Evolutionary conservation across 2,329 filamentous ascomycete species (phyloP).

Genomic region (Phaeosphaeriaceae sp.): DNA sequence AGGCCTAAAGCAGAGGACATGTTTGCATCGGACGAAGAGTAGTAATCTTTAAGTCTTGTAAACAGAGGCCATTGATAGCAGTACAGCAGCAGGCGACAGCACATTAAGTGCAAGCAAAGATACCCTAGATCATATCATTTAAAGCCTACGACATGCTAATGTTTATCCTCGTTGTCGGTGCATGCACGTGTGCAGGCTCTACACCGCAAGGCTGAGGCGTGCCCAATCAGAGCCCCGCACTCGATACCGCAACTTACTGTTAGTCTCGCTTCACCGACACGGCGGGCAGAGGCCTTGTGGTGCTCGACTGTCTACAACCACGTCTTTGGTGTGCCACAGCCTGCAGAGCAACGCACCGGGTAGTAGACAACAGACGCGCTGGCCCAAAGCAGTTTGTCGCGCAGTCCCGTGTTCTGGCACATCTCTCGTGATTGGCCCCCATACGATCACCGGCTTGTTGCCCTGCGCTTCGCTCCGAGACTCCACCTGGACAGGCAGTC

Average conservation of each 20-base stretch:
- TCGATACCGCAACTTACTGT: slow-evolving; percentile 3
- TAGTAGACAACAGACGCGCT: slow-evolving; percentile 2
- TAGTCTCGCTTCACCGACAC: slow-evolving; percentile 4
- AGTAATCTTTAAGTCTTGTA: slow-evolving; percentile 4
- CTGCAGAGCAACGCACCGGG: background rate
- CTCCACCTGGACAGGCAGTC: slow-evolving; percentile 7
- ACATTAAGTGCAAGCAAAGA: slow-evolving; percentile 1
- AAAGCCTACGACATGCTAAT: background rate
- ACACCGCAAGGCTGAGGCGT: background rate
- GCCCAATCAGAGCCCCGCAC: slow-evolving; percentile 18
- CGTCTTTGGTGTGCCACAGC: background rate
- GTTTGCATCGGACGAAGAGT: slow-evolving; percentile 46
- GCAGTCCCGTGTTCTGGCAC: slow-evolving; percentile 7
- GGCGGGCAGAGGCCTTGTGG: background rate
- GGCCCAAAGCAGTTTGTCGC: slow-evolving; percentile 4
- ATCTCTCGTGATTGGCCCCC: slow-evolving; percentile 4
- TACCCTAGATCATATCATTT: slow-evolving; percentile 15
- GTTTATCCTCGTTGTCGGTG: background rate
- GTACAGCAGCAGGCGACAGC: background rate
- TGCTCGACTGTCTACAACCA: slow-evolving; percentile 1
- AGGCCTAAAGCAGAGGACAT: slow-evolving; percentile 50
- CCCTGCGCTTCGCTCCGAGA: slow-evolving; percentile 7
- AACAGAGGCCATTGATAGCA: background rate
- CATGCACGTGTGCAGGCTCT: background rate
- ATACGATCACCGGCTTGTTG: slow-evolving; percentile 1